These are phyloP conservation scores for Musa itinerans DNA, from an alignment of 176 grass and related monocot genomes.

Conservation along the genomic window DNA sequence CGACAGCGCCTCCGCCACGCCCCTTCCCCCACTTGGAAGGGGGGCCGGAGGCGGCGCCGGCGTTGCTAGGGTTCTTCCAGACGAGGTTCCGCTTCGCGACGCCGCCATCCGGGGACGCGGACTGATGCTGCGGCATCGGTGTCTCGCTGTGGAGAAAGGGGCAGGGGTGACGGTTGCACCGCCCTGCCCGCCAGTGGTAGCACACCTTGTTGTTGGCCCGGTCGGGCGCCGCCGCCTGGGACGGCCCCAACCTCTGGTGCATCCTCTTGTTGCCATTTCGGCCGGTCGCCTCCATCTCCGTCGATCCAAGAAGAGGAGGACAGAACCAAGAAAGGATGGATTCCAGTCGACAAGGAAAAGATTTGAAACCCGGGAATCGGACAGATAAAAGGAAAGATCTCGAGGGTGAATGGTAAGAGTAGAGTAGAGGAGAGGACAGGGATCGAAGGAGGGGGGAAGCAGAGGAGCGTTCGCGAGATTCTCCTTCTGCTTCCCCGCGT, in stretches of 20 bases:
- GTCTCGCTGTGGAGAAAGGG: conserved; percentile 85
- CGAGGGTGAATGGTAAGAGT: not conserved
- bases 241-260: conserved; percentile 35
- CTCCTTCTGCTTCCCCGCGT: not conserved
- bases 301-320: conserved; percentile 9
- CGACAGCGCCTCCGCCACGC: conserved; percentile 22
- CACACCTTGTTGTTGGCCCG: conserved; percentile 56
- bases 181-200: conserved; percentile 70
- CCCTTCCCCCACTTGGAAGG: conserved; percentile 69
- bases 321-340: no score
- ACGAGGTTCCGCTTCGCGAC: conserved; percentile 23
- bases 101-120: conserved; percentile 13
- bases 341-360: no score
- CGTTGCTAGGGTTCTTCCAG: conserved; percentile 56
- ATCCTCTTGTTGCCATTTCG: conserved; percentile 60
- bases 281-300: conserved; percentile 45
- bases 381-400: no score
- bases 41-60: conserved; percentile 19
- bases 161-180: conserved; percentile 87
- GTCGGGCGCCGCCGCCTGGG: conserved; percentile 18
- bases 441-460: not conserved
- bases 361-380: no score
- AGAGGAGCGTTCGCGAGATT: not conserved
- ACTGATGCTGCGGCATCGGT: not conserved
- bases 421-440: not conserved